A percentile compares a stretch with the other conserved stretches of the same genome.
Evolutionary conservation across 768 basidiomycete genomes (phyloP).

Genomic region (Hydnum rufescens): DNA sequence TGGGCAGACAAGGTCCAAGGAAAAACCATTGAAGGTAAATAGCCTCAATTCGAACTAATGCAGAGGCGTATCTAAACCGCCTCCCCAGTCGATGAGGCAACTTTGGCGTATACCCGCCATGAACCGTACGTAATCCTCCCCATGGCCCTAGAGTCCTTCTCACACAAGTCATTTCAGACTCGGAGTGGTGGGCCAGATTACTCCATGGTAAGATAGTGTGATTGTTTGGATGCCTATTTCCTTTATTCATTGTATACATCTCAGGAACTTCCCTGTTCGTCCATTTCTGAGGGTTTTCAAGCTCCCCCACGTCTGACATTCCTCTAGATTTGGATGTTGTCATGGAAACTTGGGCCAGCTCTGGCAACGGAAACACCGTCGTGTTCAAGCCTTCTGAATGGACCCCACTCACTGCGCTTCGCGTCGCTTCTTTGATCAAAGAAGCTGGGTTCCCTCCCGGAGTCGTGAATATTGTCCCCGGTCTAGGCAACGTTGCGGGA

Average conservation of each 20-base stretch:
- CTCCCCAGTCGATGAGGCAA: constrained; percentile 18
- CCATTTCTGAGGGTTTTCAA: too few species aligned
- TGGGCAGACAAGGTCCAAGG: constrained; percentile 65
- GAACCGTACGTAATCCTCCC: constrained; percentile 33
- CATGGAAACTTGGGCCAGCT: constrained; percentile 58
- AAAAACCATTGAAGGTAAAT: constrained; percentile 38
- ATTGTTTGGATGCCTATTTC: constrained; percentile 27
- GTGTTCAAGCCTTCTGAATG: constrained; percentile 68
- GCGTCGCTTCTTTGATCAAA: constrained; percentile 24
- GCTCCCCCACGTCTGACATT: not conserved
- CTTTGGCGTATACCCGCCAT: constrained; percentile 46
- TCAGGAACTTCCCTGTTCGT: constrained; percentile 1
- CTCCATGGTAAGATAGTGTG: constrained; percentile 50
- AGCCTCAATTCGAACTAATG: not conserved
- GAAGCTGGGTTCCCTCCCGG: constrained; percentile 61
- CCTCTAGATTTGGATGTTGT: constrained; percentile 31
- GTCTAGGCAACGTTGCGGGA: constrained; percentile 53
- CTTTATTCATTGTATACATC: not conserved
- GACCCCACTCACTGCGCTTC: constrained; percentile 45
- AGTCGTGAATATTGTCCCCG: constrained; percentile 54
- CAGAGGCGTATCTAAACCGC: not conserved
- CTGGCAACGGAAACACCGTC: constrained; percentile 55
- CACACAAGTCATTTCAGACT: constrained; percentile 9
- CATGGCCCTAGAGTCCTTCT: not conserved
- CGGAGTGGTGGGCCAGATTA: constrained; percentile 24